Conservation (phyloP, 352 stramenopile species). For the Globisporangium perplexum region DNA sequence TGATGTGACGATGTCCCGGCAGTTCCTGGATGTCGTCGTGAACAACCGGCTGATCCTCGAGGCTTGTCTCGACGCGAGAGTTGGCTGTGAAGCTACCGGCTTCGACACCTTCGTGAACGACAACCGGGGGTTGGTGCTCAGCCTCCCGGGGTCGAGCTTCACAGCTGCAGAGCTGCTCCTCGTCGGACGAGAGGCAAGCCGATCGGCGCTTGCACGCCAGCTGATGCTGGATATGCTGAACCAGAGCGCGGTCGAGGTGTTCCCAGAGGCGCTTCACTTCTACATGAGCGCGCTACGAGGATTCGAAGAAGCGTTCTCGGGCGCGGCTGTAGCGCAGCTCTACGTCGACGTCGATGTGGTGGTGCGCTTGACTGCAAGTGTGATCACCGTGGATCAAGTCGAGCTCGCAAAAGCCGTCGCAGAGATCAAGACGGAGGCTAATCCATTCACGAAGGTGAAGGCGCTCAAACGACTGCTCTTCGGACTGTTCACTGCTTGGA, state of each 20-base stretch:
- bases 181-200: background rate
- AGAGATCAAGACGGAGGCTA: constrained; percentile 22
- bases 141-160: constrained; percentile 7
- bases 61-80: background rate
- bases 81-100: background rate
- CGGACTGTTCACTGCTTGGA: constrained; percentile 29
- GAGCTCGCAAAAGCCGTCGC: constrained; percentile 20
- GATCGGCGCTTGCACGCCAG: background rate
- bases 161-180: constrained; percentile 7
- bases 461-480: constrained; percentile 27
- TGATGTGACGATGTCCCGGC: background rate
- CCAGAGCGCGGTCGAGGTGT: background rate
- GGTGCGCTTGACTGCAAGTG: constrained; percentile 18
- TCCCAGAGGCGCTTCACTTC: constrained; percentile 13
- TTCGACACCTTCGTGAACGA: constrained; percentile 5
- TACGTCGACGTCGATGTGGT: constrained; percentile 17
- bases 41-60: constrained; percentile 11
- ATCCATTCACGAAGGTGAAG: constrained; percentile 25
- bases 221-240: constrained; percentile 7
- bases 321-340: background rate
- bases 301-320: background rate
- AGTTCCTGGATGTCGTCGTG: constrained; percentile 7
- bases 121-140: background rate
- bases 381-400: constrained; percentile 13
- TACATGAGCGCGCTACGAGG: constrained; percentile 5